Percentiles rank a stretch among this genome's conserved stretches.
Evolutionary conservation across 169 alveolate genomes (phyloP).

Genomic region (Cryptosporidium felis): DNA sequence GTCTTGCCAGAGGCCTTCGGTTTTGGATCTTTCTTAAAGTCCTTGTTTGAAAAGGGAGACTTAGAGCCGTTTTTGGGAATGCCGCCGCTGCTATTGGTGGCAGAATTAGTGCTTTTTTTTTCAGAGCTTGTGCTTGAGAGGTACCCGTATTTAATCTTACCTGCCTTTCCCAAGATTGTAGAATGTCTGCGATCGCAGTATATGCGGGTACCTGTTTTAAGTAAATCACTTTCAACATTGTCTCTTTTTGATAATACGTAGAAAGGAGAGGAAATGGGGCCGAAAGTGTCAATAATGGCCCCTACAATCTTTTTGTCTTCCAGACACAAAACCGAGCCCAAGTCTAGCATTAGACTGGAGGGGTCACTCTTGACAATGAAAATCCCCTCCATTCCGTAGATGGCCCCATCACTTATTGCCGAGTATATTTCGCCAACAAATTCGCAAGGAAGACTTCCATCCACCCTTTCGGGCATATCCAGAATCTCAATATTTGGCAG

Average conservation of each 20-base stretch:
- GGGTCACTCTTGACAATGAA: conserved; percentile 52
- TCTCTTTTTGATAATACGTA: conserved; percentile 35
- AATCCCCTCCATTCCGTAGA: conserved; percentile 25
- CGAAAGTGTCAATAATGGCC: conserved; percentile 53
- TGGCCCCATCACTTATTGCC: not conserved
- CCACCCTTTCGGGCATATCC: conserved; percentile 50
- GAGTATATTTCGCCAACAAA: conserved; percentile 63
- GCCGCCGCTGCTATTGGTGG: not conserved
- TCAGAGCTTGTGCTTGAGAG: no score
- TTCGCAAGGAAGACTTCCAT: conserved; percentile 43
- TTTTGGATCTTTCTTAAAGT: conserved; percentile 16
- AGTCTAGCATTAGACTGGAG: conserved; percentile 14
- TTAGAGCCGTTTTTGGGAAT: not conserved
- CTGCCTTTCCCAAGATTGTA: conserved; percentile 56
- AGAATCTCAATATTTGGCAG: conserved; percentile 55
- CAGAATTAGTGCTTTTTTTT: no score
- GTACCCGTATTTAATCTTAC: conserved; percentile 11
- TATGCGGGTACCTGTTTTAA: conserved; percentile 34
- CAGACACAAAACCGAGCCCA: conserved; percentile 61
- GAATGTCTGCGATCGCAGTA: conserved; percentile 66
- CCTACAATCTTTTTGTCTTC: conserved; percentile 61
- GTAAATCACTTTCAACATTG: not conserved
- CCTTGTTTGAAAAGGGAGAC: conserved; percentile 25
- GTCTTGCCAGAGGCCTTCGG: not conserved
- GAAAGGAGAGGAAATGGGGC: conserved; percentile 42